Evolutionary conservation across 2,329 filamentous ascomycete genomes (phyloP).

Genomic region (Neoscytalidium dimidiatum): DNA sequence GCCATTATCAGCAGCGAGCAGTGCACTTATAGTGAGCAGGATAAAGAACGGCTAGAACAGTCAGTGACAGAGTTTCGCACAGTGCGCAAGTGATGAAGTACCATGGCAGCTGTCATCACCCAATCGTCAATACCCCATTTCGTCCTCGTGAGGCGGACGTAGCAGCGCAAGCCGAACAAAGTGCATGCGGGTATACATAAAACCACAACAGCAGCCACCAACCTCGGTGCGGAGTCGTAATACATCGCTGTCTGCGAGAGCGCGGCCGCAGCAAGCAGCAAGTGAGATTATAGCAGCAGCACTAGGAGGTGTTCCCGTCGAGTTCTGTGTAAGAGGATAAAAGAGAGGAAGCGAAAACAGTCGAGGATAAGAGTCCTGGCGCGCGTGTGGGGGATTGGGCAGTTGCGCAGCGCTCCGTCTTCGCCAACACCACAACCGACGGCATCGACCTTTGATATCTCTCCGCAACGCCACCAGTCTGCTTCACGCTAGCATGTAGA

Average conservation of each 20-base stretch:
- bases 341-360: not conserved
- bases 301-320: not conserved
- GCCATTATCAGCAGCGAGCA: slow-evolving; percentile 33
- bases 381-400: not conserved
- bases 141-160: slow-evolving; percentile 23
- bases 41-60: slow-evolving; percentile 27
- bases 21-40: slow-evolving; percentile 29
- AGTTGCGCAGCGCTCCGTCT: not conserved
- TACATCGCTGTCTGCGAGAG: not conserved
- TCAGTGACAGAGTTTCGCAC: not conserved
- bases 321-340: not conserved
- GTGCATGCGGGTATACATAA: slow-evolving; percentile 20
- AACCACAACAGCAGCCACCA: not conserved
- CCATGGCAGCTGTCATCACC: slow-evolving; percentile 25
- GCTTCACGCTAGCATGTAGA: not conserved
- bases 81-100: slow-evolving; percentile 16
- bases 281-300: not conserved
- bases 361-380: not conserved
- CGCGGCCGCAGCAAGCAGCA: not conserved
- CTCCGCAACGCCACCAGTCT: not conserved
- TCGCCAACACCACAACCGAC: not conserved
- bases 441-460: not conserved
- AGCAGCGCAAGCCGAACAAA: slow-evolving; percentile 25
- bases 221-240: not conserved
- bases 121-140: slow-evolving; percentile 36